Conservation (phyloP, 2,329 filamentous ascomycete species). For the Cordyceps javanica region DNA sequence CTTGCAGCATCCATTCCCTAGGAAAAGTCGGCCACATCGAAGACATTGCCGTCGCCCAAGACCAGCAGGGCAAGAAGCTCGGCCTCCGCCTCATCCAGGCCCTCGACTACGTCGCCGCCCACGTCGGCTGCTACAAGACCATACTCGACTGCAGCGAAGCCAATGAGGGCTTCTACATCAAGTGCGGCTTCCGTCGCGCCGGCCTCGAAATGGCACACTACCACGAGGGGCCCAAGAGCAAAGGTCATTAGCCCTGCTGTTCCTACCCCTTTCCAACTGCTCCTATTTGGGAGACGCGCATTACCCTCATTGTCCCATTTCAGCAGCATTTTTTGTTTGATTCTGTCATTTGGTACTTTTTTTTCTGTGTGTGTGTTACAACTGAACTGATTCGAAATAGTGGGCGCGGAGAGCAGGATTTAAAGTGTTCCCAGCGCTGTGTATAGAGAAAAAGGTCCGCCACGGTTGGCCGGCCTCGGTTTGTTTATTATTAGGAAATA, state of each 20-base stretch:
- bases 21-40: slow-evolving; percentile 92
- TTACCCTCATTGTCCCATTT: neutral
- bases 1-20: slow-evolving; percentile 65
- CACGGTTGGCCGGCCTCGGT: neutral
- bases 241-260: slow-evolving; percentile 19
- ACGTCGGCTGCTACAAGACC: slow-evolving; percentile 93
- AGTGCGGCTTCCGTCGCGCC: slow-evolving; percentile 89
- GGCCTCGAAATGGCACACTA: slow-evolving; percentile 97
- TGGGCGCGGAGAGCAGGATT: slow-evolving; percentile 5
- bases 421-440: neutral
- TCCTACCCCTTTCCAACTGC: neutral
- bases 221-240: slow-evolving; percentile 58
- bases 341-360: neutral
- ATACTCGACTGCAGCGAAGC: slow-evolving; percentile 95
- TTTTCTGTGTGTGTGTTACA: neutral
- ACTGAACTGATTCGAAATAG: slow-evolving; percentile 3
- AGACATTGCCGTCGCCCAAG: slow-evolving; percentile 90
- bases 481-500: neutral
- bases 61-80: slow-evolving; percentile 96
- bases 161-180: slow-evolving; percentile 97
- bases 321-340: neutral
- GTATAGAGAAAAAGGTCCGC: neutral
- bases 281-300: neutral
- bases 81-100: slow-evolving; percentile 90
- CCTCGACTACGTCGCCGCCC: slow-evolving; percentile 78